Evolutionary conservation across 2,329 filamentous ascomycete genomes (phyloP).

Genomic region (Fusarium torulosum): DNA sequence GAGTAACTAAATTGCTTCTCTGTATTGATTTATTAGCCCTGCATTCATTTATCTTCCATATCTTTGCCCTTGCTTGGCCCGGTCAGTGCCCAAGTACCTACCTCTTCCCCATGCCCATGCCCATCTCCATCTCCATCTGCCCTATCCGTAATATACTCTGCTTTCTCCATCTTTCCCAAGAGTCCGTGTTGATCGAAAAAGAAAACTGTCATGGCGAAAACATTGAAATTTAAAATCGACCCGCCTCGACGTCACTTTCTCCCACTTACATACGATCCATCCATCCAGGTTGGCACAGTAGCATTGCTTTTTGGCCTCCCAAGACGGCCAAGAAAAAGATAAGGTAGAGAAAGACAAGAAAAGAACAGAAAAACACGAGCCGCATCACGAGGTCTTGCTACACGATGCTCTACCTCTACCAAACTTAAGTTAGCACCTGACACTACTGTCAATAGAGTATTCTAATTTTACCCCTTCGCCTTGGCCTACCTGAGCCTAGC

Average conservation of each 20-base stretch:
- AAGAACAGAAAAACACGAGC: conserved; percentile 21
- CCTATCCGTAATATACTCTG: too few species aligned
- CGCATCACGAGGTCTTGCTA: conserved; percentile 32
- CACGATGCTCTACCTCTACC: too few species aligned
- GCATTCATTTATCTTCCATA: not conserved
- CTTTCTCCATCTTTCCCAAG: not conserved
- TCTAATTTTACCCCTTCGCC: conserved; percentile 40
- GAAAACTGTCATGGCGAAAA: not conserved
- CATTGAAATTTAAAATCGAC: conserved; percentile 4
- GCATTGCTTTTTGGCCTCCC: not conserved
- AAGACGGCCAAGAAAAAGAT: conserved; percentile 1
- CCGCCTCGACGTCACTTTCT: conserved; percentile 24
- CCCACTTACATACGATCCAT: conserved; percentile 12
- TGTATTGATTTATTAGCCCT: conserved; percentile 21
- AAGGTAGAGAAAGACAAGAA: not conserved
- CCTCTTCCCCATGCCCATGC: not conserved
- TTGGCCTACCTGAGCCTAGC: conserved; percentile 37
- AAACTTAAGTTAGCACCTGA: not conserved
- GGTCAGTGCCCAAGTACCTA: conserved; percentile 9
- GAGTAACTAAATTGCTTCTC: conserved; percentile 19
- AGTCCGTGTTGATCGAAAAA: conserved; percentile 17
- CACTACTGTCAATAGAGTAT: conserved; percentile 16
- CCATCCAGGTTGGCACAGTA: not conserved
- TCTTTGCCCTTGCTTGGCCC: conserved; percentile 7
- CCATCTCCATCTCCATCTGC: not conserved